These are phyloP conservation scores for Phytophthora lateralis DNA, from an alignment of 352 stramenopile genomes.

Conservation along the genomic window DNA sequence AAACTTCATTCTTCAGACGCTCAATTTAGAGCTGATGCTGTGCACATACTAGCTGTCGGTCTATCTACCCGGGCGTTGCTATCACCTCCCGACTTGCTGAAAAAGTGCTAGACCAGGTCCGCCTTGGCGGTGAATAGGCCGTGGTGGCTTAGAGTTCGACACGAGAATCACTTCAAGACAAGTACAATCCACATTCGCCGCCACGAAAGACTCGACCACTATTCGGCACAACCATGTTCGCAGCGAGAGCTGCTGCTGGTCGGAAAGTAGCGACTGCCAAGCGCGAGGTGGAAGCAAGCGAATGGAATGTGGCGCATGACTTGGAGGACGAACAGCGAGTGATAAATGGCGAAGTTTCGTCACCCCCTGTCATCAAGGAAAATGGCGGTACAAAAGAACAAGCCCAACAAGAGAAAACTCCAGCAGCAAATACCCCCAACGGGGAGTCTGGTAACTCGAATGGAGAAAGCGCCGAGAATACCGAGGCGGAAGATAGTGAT, in stretches of 20 bases:
- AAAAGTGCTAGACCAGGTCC: conserved; percentile 16
- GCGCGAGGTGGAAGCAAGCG: conserved; percentile 25
- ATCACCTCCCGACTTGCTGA: conserved; percentile 11
- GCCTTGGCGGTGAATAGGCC: conserved; percentile 9
- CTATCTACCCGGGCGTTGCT: conserved; percentile 3
- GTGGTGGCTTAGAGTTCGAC: conserved; percentile 9
- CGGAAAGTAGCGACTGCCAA: conserved; percentile 31
- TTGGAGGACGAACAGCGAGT: background rate
- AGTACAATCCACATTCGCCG: background rate
- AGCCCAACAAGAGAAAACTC: background rate
- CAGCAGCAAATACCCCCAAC: background rate
- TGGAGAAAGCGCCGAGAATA: background rate
- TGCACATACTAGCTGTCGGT: conserved; percentile 12
- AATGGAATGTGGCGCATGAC: conserved; percentile 30
- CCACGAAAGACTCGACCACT: background rate
- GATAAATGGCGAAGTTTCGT: background rate
- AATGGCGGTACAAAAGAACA: background rate
- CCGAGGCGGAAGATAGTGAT: conserved; percentile 31
- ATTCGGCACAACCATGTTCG: conserved; percentile 24
- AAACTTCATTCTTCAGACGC: conserved; percentile 9
- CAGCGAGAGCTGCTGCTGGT: conserved; percentile 32
- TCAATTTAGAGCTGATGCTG: conserved; percentile 31
- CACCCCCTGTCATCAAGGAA: conserved; percentile 6
- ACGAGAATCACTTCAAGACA: background rate
- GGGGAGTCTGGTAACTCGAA: background rate